Percentiles rank a stretch among this genome's conserved stretches.
Conservation (phyloP, 768 basidiomycete genomes). For the Kwoniella newhampshirensis region DNA sequence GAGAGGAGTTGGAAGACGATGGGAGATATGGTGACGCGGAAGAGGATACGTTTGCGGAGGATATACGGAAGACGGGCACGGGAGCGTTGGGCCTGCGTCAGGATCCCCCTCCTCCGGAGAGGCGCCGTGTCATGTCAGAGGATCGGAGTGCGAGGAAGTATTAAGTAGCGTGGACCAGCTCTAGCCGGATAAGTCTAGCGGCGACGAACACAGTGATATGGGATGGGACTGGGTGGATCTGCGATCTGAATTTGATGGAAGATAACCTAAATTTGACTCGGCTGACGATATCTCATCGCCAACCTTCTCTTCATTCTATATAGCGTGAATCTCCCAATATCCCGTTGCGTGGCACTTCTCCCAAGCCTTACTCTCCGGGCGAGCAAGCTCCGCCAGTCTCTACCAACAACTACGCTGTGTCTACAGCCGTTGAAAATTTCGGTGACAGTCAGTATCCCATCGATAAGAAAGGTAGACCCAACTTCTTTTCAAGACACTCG, state of each 20-base stretch:
- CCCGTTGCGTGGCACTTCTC: too few species aligned
- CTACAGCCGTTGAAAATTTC: not conserved
- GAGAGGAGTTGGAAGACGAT: conserved; percentile 29
- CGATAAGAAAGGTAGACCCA: conserved; percentile 10
- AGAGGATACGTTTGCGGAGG: conserved; percentile 22
- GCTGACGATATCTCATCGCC: not conserved
- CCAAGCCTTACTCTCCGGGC: too few species aligned
- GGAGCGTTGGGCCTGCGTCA: not conserved
- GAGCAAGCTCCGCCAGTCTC: too few species aligned
- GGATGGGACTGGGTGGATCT: not conserved
- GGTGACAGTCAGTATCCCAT: not conserved
- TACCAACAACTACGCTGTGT: not conserved
- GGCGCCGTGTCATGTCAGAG: conserved; percentile 22
- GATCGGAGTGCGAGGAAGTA: conserved; percentile 14
- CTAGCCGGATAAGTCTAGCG: too few species aligned
- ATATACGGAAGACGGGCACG: not conserved
- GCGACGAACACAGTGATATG: too few species aligned
- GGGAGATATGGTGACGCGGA: conserved; percentile 26
- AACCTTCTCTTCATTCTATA: too few species aligned
- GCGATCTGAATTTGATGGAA: not conserved
- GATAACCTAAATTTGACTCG: too few species aligned
- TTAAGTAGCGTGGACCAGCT: conserved; percentile 2
- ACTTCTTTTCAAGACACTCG: conserved; percentile 11
- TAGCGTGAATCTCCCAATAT: too few species aligned
- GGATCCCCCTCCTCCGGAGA: not conserved